Conservation (phyloP, 1,139 yeast species). For the Debaryomyces psychrophilus region DNA sequence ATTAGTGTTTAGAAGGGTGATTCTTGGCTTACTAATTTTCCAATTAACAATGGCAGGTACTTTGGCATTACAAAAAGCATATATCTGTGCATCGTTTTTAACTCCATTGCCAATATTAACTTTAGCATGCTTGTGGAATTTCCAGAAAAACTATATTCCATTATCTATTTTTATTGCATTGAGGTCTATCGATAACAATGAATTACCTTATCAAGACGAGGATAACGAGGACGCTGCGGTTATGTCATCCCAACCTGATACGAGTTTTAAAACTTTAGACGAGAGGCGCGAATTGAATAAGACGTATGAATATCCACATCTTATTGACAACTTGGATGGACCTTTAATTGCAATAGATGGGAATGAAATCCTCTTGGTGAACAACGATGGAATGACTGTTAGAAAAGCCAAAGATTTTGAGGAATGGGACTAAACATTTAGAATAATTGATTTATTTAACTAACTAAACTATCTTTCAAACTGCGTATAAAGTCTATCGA, state of each 20-base stretch:
- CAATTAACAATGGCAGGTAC: conserved; percentile 94
- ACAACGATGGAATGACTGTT: conserved; percentile 53
- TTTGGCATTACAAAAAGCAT: conserved; percentile 77
- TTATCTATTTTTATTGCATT: conserved; percentile 84
- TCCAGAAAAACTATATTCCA: conserved; percentile 80
- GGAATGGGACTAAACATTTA: conserved; percentile 17
- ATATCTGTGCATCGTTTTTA: conserved; percentile 67
- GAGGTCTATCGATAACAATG: conserved; percentile 45
- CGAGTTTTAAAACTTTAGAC: conserved; percentile 50
- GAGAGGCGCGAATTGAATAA: conserved; percentile 69
- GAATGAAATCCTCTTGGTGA: conserved; percentile 61
- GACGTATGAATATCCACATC: conserved; percentile 75
- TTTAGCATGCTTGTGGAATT: conserved; percentile 71
- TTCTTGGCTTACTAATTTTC: conserved; percentile 61
- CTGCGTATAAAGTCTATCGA: conserved; percentile 1
- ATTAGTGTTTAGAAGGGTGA: conserved; percentile 59
- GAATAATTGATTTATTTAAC: not conserved
- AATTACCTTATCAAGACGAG: conserved; percentile 15
- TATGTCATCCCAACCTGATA: conserved; percentile 10
- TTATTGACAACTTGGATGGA: conserved; percentile 72
- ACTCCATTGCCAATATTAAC: conserved; percentile 77
- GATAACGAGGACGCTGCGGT: conserved; percentile 22
- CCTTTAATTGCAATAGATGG: conserved; percentile 77
- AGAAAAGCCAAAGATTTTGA: conserved; percentile 20
- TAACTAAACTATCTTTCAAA: not conserved